These are phyloP conservation scores for Atkinsonella hypoxylon DNA, from an alignment of 2,329 filamentous ascomycete species.

Conservation along the genomic window DNA sequence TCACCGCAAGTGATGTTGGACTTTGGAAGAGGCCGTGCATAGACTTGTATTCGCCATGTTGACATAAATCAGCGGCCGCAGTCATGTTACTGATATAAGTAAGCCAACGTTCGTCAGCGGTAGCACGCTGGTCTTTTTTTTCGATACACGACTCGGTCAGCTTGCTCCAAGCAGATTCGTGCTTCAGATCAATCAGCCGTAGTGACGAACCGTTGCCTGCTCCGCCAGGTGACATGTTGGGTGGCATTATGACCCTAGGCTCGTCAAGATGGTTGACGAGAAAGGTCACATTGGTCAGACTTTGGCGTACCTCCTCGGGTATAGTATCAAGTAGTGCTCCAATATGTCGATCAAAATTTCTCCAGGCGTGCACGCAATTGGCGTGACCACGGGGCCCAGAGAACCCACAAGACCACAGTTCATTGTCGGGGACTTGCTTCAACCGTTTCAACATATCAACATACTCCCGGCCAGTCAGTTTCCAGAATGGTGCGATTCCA, in stretches of 20 bases:
- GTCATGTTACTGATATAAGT: neutral
- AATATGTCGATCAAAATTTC: conserved; percentile 23
- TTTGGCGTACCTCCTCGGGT: conserved; percentile 9
- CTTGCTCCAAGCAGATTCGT: neutral
- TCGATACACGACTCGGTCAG: neutral
- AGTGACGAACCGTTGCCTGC: neutral
- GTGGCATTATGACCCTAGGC: conserved; percentile 26
- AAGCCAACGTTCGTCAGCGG: neutral
- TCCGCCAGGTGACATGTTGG: neutral
- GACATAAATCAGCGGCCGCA: neutral
- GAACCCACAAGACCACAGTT: conserved; percentile 27
- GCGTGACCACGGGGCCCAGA: conserved; percentile 14
- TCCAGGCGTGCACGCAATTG: conserved; percentile 20
- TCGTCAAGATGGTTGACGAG: conserved; percentile 37
- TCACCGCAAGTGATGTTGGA: conserved; percentile 28
- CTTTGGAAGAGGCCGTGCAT: conserved; percentile 33
- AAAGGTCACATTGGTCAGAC: conserved; percentile 27
- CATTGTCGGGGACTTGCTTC: conserved; percentile 13
- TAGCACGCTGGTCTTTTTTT: neutral
- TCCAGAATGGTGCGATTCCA: conserved; percentile 27
- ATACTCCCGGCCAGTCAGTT: conserved; percentile 23
- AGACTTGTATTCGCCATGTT: neutral
- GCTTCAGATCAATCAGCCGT: neutral
- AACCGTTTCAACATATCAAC: conserved; percentile 15
- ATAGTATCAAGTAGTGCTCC: conserved; percentile 11